These are phyloP conservation scores for Tulasnella sp. DNA, from an alignment of 768 basidiomycete species.

Conservation along the genomic window DNA sequence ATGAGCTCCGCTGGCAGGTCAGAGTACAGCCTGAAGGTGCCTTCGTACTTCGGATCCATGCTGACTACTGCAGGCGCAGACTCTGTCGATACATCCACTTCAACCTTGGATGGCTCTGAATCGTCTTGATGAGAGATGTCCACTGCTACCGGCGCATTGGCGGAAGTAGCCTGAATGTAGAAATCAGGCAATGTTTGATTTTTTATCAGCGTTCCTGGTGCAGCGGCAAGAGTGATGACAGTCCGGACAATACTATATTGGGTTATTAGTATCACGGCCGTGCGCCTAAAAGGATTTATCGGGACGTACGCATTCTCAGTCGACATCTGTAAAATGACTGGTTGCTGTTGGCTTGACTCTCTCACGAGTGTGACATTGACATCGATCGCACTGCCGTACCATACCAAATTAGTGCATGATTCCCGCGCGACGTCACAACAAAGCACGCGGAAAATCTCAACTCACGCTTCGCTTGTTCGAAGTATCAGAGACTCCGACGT, in stretches of 20 bases:
- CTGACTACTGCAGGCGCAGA: conserved; percentile 10
- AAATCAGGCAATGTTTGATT: conserved; percentile 6
- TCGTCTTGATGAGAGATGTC: not conserved
- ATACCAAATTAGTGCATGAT: too few species aligned
- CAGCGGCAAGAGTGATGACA: not conserved
- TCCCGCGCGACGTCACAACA: too few species aligned
- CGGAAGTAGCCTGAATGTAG: conserved; percentile 7
- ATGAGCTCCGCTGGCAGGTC: not conserved
- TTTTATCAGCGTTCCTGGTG: not conserved
- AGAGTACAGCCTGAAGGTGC: conserved; percentile 1
- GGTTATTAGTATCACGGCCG: not conserved
- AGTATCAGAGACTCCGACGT: conserved; percentile 11
- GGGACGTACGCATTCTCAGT: conserved; percentile 10
- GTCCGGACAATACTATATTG: conserved; percentile 5
- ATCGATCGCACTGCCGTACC: conserved; percentile 12
- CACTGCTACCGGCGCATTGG: conserved; percentile 7
- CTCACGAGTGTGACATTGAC: conserved; percentile 12
- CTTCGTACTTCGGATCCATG: conserved; percentile 6
- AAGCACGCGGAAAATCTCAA: too few species aligned
- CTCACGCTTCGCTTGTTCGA: conserved; percentile 14
- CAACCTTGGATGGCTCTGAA: conserved; percentile 1
- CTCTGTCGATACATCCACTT: not conserved
- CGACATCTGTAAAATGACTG: conserved; percentile 9
- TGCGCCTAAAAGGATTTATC: not conserved
- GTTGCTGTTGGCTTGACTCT: not conserved